These are phyloP conservation scores for Magnusiomyces ingens DNA, from an alignment of 1,139 yeast species.

Conservation along the genomic window DNA sequence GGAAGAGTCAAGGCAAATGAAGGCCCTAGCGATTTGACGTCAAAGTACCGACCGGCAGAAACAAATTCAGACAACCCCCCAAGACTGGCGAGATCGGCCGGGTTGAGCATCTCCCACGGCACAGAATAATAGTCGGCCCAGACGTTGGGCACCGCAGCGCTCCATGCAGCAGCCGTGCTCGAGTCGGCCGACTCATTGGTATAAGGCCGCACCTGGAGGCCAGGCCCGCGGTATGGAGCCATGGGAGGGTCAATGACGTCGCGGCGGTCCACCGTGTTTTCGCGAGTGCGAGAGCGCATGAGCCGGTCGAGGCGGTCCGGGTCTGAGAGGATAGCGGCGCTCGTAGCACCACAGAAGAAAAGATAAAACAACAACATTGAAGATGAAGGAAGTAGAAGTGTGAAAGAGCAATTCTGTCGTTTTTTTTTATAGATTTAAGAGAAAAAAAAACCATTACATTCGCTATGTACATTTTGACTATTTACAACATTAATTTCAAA, in stretches of 20 bases:
- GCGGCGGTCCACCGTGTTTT: background rate
- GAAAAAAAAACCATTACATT: background rate
- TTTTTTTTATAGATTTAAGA: background rate
- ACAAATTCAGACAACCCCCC: conserved; percentile 16
- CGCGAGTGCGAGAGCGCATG: background rate
- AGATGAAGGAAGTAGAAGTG: background rate
- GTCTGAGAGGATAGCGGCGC: conserved; percentile 3
- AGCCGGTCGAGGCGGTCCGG: background rate
- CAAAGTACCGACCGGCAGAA: conserved; percentile 12
- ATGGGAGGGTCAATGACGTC: conserved; percentile 1
- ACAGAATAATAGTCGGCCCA: conserved; percentile 21
- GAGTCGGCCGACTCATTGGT: background rate
- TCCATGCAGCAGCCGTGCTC: background rate
- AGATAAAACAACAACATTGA: background rate
- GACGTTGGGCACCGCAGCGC: conserved; percentile 4
- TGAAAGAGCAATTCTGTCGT: background rate
- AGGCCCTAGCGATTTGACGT: conserved; percentile 17
- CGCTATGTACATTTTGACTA: background rate
- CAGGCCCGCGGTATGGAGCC: background rate
- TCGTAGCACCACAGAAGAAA: background rate
- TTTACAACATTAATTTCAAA: background rate
- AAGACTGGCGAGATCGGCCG: conserved; percentile 17
- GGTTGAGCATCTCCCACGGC: conserved; percentile 21
- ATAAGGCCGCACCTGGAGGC: no score
- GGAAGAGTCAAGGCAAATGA: conserved; percentile 18